These are phyloP conservation scores for Chloromonas sp. DNA, from an alignment of 163 green algal species.

Conservation along the genomic window DNA sequence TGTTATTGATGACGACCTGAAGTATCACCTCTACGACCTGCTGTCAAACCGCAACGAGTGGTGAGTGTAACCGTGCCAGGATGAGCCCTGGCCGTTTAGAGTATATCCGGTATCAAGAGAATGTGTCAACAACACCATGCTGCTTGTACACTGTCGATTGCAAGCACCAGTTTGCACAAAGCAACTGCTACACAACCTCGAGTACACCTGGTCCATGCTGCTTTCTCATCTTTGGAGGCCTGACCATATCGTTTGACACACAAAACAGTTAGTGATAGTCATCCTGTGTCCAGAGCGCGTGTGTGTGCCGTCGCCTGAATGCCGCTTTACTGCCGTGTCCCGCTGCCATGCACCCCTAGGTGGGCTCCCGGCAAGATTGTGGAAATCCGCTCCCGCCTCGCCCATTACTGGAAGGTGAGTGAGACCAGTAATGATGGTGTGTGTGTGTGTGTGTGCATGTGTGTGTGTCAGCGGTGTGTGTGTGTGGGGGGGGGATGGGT, in stretches of 20 bases:
- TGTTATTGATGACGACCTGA: conserved; percentile 67
- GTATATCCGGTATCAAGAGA: neutral
- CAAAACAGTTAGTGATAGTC: too few species aligned
- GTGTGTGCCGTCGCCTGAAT: too few species aligned
- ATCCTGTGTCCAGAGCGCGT: too few species aligned
- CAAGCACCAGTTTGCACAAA: too few species aligned
- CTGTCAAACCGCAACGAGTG: conserved; percentile 75
- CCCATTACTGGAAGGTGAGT: conserved; percentile 63
- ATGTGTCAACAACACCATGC: too few species aligned
- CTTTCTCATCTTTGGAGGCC: too few species aligned
- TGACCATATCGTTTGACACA: too few species aligned
- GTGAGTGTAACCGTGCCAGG: conserved; percentile 12
- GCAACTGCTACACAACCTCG: too few species aligned
- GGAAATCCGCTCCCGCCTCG: conserved; percentile 63
- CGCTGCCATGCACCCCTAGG: neutral
- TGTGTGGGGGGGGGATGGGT: neutral
- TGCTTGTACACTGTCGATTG: too few species aligned
- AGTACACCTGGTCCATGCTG: too few species aligned
- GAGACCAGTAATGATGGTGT: neutral
- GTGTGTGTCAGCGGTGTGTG: neutral
- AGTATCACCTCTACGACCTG: conserved; percentile 63
- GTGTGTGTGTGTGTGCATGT: conserved; percentile 1
- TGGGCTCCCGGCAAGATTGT: conserved; percentile 92
- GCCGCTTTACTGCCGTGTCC: too few species aligned
- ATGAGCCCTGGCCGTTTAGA: neutral